Base-by-base conservation (phyloP, 1,284 basidiomycete species). In the Sporisorium sorghi region DNA sequence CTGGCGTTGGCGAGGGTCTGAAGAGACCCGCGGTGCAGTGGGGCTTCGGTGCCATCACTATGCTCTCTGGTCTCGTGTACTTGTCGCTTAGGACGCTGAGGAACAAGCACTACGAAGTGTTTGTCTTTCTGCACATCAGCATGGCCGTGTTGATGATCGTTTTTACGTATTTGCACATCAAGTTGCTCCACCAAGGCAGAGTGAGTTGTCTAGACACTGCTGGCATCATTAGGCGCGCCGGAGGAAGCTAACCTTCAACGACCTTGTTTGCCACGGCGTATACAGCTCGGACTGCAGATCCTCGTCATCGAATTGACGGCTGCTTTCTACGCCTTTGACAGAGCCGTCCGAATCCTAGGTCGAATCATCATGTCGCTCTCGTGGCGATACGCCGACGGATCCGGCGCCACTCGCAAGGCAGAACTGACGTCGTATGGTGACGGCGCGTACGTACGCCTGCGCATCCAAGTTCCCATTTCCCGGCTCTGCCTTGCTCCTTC, bases 91-190 rank as follows among this genome's bases (percentile, higher is more conserved):
- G 72, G 17, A 39, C 53, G n/a, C 35, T 75, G 3, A 51, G 72
- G 17, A 46, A 69, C 23, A 62, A 39, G 49, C 52, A 58, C 32
- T 74, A 74, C 61, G 67, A 70, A 42, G 56, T 73, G 17, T 59
- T 84, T 73, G 73, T 73, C 21, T 54, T 77, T 30, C 53, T 70
- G 15, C 83, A 85, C 42, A 81, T 85, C 73, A 43, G 75, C 56
- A 73, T 80, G 21, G 81, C 78, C 5, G 33, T 84, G n/a, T 50
- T 79, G 14, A 71, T 73, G 56, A 39, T 85, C 50, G 50, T 76
- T 17, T 76, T 73, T 15, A 67, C 65, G 47, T 84, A 79, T 57
- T 70, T 79, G 30, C 82, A 84, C 58, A 79, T 83, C 52, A 77
- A 68, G 40, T 60, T 76, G 15, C 65, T 79, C 35, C 67, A 63